These are phyloP conservation scores for Pyrus betulifolia DNA, from an alignment of 306 rosid genomes.

Conservation along the genomic window DNA sequence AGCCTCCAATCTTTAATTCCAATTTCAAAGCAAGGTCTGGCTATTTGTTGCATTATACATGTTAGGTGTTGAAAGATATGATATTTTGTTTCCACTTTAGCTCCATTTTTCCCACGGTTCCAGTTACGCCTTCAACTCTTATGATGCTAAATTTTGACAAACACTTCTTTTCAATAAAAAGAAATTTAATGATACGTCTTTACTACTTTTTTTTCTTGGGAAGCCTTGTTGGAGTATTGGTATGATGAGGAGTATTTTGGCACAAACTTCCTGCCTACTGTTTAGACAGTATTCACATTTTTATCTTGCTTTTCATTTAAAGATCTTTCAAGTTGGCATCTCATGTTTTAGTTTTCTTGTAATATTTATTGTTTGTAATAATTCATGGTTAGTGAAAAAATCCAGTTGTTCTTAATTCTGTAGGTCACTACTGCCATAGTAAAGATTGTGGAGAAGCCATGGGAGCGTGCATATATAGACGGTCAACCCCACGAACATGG, in stretches of 20 bases:
- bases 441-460: constrained; percentile 83
- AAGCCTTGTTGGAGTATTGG: too few species aligned
- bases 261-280: not conserved
- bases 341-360: not conserved
- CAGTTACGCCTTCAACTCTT: too few species aligned
- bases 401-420: constrained; percentile 4
- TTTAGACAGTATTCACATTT: not conserved
- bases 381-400: constrained; percentile 3
- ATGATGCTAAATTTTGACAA: too few species aligned
- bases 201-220: too few species aligned
- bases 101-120: too few species aligned
- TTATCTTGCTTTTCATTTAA: not conserved
- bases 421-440: constrained; percentile 76
- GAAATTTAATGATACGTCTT: too few species aligned
- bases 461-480: constrained; percentile 72
- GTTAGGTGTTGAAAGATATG: not conserved
- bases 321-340: not conserved
- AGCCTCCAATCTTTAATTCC: not conserved
- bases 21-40: too few species aligned
- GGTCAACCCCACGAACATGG: constrained; percentile 85
- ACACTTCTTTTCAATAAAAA: too few species aligned
- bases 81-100: not conserved
- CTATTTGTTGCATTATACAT: not conserved
- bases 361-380: not conserved
- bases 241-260: not conserved